phyloP scores from a whole-genome alignment of 164 flowering plant species.

The Pachysandra terminalis region DNA sequence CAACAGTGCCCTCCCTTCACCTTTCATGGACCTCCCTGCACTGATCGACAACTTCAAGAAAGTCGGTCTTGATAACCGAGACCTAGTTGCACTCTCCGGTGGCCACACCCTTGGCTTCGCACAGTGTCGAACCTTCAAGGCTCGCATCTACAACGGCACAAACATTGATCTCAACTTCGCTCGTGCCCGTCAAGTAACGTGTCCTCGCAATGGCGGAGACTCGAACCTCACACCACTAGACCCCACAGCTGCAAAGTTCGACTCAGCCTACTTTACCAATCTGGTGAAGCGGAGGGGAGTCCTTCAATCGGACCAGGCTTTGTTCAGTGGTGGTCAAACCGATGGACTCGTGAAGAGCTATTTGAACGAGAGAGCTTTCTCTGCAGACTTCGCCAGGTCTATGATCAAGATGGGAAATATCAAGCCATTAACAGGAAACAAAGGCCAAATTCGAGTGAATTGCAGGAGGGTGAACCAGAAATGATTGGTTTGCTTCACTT shows the following conservation, averaged over 20 bases:
- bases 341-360: background rate
- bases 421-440: background rate
- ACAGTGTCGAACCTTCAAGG: slow-evolving; percentile 13
- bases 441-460: background rate
- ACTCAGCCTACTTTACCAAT: background rate
- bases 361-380: background rate
- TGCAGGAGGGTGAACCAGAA: background rate
- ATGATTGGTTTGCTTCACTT: too few relatives aligned
- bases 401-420: slow-evolving; percentile 1
- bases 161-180: slow-evolving; percentile 17
- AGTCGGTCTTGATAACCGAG: slow-evolving; percentile 22
- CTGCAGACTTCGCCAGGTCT: background rate
- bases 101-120: slow-evolving; percentile 24
- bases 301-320: background rate
- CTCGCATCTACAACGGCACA: slow-evolving; percentile 14
- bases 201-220: slow-evolving; percentile 13
- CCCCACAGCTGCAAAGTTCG: background rate
- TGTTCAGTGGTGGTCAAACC: background rate
- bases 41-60: slow-evolving; percentile 25
- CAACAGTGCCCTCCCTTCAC: slow-evolving; percentile 28
- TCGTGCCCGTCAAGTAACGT: slow-evolving; percentile 2
- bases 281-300: background rate
- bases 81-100: slow-evolving; percentile 34
- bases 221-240: background rate
- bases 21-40: slow-evolving; percentile 18